phyloP scores from a whole-genome alignment of 139 green algal species.

The Nannochloris sp. region DNA sequence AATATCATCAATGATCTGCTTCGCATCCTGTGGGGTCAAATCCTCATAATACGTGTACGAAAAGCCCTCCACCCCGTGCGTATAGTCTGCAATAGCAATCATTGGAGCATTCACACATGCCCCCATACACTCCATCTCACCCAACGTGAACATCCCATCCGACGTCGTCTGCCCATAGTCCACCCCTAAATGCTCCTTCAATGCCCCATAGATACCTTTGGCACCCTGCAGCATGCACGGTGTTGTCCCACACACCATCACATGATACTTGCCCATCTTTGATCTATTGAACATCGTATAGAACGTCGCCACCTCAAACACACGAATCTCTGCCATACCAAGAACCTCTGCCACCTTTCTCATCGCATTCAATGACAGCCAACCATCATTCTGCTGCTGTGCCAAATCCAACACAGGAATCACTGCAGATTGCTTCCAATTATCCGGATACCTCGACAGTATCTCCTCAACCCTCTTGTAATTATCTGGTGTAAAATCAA shows the following conservation, averaged over 20 bases:
- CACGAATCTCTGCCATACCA: constrained; percentile 81
- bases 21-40: constrained; percentile 68
- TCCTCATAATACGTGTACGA: constrained; percentile 94
- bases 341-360: constrained; percentile 83
- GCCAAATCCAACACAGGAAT: constrained; percentile 95
- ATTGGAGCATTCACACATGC: constrained; percentile 98
- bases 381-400: constrained; percentile 95
- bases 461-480: constrained; percentile 66
- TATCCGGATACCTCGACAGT: constrained; percentile 79
- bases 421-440: constrained; percentile 88
- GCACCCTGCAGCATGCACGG: constrained; percentile 78
- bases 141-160: constrained; percentile 93
- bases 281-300: constrained; percentile 99
- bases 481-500: constrained; percentile 79
- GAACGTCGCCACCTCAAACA: constrained; percentile 98
- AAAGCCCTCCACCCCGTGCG: constrained; percentile 70
- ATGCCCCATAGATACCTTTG: constrained; percentile 60
- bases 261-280: constrained; percentile 93
- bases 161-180: constrained; percentile 59
- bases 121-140: constrained; percentile 99
- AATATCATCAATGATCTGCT: constrained; percentile 73
- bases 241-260: constrained; percentile 96
- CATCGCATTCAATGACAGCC: constrained; percentile 80
- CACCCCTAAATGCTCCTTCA: constrained; percentile 65
- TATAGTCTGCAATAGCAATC: constrained; percentile 89